These are phyloP conservation scores for Cladophialophora carrionii DNA, from an alignment of 2,329 filamentous ascomycete species.

Conservation along the genomic window DNA sequence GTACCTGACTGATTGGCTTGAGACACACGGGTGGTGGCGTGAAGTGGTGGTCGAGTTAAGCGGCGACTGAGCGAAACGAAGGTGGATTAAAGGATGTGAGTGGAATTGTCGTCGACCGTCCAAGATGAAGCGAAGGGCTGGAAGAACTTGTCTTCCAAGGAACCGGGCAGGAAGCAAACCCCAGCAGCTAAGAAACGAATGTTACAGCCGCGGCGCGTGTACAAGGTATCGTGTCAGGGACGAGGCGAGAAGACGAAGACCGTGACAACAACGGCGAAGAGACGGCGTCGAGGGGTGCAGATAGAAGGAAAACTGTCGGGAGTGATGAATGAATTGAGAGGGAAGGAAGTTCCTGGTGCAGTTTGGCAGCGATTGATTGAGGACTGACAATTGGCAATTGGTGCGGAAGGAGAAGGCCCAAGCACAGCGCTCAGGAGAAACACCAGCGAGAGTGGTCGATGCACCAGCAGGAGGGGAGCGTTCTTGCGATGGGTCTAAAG, in stretches of 20 bases:
- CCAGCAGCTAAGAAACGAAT: conserved; percentile 32
- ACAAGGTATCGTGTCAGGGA: conserved; percentile 12
- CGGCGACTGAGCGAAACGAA: conserved; percentile 23
- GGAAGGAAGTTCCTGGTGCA: conserved; percentile 14
- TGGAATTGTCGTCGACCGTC: conserved; percentile 16
- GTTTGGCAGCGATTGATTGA: conserved; percentile 13
- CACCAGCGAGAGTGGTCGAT: conserved; percentile 7
- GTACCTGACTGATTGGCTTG: background rate
- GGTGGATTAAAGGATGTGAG: conserved; percentile 21
- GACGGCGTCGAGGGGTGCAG: conserved; percentile 20
- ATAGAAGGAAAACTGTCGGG: conserved; percentile 21
- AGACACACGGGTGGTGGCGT: background rate
- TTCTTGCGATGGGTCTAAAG: conserved; percentile 4
- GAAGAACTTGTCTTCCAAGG: conserved; percentile 15
- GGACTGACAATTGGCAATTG: conserved; percentile 12
- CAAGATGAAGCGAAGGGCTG: conserved; percentile 28
- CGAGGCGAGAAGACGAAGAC: conserved; percentile 21
- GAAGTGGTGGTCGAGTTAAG: background rate
- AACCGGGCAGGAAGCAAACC: conserved; percentile 12
- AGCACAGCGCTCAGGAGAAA: conserved; percentile 17
- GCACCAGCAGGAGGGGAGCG: background rate
- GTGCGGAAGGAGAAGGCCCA: conserved; percentile 12
- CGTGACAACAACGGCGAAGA: conserved; percentile 8
- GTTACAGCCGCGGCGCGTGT: conserved; percentile 30
- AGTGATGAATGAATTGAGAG: conserved; percentile 9